These are phyloP conservation scores for Fusarium dlaminii DNA, from an alignment of 2,329 filamentous ascomycete species.

Conservation along the genomic window DNA sequence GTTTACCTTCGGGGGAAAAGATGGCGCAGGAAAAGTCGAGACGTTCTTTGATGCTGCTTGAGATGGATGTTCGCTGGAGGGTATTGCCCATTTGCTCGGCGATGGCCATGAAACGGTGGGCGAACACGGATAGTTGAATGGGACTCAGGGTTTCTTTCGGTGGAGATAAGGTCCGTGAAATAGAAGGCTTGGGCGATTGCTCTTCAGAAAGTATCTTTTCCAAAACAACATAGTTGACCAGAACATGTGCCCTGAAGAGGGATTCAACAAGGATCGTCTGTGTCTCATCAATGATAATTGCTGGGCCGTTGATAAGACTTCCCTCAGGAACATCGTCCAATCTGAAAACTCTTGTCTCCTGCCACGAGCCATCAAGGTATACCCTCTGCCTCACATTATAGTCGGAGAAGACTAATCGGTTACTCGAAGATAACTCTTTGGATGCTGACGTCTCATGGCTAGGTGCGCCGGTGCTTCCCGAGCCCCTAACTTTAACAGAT, in stretches of 20 bases:
- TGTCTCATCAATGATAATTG: conserved; percentile 45
- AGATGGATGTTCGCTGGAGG: conserved; percentile 64
- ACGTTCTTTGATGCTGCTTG: conserved; percentile 57
- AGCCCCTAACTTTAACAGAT: conserved; percentile 46
- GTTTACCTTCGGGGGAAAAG: conserved; percentile 53
- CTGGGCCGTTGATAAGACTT: conserved; percentile 42
- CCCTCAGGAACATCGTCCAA: conserved; percentile 1
- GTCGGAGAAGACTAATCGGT: background rate
- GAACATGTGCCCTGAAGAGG: conserved; percentile 41
- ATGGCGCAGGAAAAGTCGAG: conserved; percentile 56
- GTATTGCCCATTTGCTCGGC: conserved; percentile 68
- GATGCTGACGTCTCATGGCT: background rate
- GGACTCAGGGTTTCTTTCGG: conserved; percentile 50
- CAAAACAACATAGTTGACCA: conserved; percentile 45
- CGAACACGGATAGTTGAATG: conserved; percentile 64
- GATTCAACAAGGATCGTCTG: conserved; percentile 46
- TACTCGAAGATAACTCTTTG: background rate
- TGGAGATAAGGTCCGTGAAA: background rate
- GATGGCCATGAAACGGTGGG: conserved; percentile 67
- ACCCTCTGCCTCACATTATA: background rate
- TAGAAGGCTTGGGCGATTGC: background rate
- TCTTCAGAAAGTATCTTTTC: conserved; percentile 29
- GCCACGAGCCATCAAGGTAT: conserved; percentile 16
- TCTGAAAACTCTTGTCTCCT: background rate
- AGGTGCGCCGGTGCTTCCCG: background rate